phyloP scores from a whole-genome alignment of 1,284 basidiomycete genomes.

The Boletus semigastroideus region DNA sequence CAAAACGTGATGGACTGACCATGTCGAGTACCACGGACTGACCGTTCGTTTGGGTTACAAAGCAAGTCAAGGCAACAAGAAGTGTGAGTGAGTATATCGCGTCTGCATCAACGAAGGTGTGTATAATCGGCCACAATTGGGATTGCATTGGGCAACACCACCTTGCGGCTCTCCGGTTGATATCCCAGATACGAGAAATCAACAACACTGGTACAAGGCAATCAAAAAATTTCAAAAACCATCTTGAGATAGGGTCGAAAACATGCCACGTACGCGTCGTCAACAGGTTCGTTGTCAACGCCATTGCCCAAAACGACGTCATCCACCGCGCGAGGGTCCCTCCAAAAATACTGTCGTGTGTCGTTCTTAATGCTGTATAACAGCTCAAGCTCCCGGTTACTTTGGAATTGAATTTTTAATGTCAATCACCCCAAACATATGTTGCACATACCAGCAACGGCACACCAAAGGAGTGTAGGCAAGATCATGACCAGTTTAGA shows the following conservation, averaged over 20 bases:
- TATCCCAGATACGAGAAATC: neutral
- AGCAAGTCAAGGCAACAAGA: neutral
- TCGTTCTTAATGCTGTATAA: neutral
- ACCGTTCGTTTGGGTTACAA: neutral
- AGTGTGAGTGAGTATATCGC: conserved; percentile 2
- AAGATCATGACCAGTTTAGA: neutral
- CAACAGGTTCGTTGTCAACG: neutral
- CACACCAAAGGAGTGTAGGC: neutral
- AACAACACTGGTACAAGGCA: neutral
- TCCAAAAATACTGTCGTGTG: neutral
- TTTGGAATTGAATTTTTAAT: neutral
- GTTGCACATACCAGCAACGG: neutral
- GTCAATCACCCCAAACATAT: neutral
- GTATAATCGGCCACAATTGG: neutral
- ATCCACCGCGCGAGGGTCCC: neutral
- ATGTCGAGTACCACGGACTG: conserved; percentile 4
- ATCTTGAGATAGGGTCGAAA: neutral
- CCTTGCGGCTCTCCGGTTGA: neutral
- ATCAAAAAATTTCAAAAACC: neutral
- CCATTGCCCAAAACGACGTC: neutral
- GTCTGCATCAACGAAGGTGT: conserved; percentile 1
- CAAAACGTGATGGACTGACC: neutral
- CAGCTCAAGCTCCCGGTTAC: neutral
- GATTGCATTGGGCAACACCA: neutral
- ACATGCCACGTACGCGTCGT: neutral